Evolutionary conservation across 192 early-diverging fungal genomes (phyloP).

Genomic region (Glomus cerebriforme): DNA sequence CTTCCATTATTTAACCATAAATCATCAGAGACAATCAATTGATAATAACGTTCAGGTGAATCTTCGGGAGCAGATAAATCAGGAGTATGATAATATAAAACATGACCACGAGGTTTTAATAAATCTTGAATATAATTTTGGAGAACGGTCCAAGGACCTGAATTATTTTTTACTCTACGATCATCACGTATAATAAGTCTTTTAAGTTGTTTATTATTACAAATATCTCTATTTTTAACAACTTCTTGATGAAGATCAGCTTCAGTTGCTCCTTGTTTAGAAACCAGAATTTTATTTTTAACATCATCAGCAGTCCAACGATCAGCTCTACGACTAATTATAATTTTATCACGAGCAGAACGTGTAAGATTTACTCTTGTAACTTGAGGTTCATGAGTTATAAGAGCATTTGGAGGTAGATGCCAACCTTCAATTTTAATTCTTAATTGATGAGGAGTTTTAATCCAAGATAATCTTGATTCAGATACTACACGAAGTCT

Average conservation of each 20-base stretch:
- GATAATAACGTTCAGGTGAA: conserved; percentile 19
- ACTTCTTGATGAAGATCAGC: conserved; percentile 5
- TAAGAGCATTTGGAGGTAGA: neutral
- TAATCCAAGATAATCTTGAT: conserved; percentile 10
- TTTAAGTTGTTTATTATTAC: conserved; percentile 28
- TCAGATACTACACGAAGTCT: conserved; percentile 3
- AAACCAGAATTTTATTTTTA: conserved; percentile 19
- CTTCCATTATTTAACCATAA: conserved; percentile 9
- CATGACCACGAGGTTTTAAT: conserved; percentile 21
- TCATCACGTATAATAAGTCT: conserved; percentile 19
- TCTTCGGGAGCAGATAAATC: neutral
- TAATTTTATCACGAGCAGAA: conserved; percentile 19
- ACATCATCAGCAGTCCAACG: conserved; percentile 12
- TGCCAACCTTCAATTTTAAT: conserved; percentile 23
- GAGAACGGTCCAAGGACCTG: conserved; percentile 10
- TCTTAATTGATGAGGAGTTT: conserved; percentile 5
- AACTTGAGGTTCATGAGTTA: conserved; percentile 3
- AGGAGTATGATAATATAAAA: conserved; percentile 14
- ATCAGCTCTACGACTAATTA: conserved; percentile 25
- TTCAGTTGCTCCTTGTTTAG: conserved; percentile 9
- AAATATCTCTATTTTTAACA: conserved; percentile 17
- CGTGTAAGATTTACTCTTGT: conserved; percentile 8
- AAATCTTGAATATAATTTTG: conserved; percentile 22
- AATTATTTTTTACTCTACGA: conserved; percentile 11
- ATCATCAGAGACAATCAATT: conserved; percentile 18